Evolutionary conservation across 805 yeast species (phyloP).

Genomic region (Pichia phayaonensis): DNA sequence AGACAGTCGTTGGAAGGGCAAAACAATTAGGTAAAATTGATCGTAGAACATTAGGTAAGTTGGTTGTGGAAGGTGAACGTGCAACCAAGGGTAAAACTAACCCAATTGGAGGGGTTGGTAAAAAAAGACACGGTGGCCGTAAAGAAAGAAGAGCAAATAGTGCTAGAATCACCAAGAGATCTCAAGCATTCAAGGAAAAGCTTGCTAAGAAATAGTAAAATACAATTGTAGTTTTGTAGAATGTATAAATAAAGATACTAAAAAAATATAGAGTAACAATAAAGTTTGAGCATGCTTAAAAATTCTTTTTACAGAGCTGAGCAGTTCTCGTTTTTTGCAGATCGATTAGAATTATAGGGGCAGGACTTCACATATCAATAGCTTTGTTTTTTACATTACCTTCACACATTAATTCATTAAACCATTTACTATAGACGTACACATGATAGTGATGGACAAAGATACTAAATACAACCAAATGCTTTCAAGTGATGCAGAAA

Average conservation of each 20-base stretch:
- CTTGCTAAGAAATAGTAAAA: not conserved
- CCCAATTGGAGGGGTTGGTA: slow-evolving; percentile 38
- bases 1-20: slow-evolving; percentile 76
- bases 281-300: not conserved
- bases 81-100: slow-evolving; percentile 55
- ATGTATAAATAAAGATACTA: not conserved
- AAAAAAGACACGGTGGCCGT: slow-evolving; percentile 45
- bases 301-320: not conserved
- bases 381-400: no score
- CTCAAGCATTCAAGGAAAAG: slow-evolving; percentile 28
- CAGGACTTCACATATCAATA: no score
- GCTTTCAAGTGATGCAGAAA: slow-evolving; percentile 75
- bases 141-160: slow-evolving; percentile 54
- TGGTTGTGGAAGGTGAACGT: slow-evolving; percentile 66
- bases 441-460: not conserved
- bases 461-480: not conserved
- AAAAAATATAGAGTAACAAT: no score
- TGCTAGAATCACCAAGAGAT: slow-evolving; percentile 42
- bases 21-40: slow-evolving; percentile 74
- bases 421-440: not conserved
- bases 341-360: not conserved
- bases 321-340: not conserved
- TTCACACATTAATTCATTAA: not conserved
- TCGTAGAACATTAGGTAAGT: slow-evolving; percentile 56
- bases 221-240: not conserved